Evolutionary conservation across 176 grass and related monocot genomes (phyloP).

Genomic region (Dendrocalamus sinicus): DNA sequence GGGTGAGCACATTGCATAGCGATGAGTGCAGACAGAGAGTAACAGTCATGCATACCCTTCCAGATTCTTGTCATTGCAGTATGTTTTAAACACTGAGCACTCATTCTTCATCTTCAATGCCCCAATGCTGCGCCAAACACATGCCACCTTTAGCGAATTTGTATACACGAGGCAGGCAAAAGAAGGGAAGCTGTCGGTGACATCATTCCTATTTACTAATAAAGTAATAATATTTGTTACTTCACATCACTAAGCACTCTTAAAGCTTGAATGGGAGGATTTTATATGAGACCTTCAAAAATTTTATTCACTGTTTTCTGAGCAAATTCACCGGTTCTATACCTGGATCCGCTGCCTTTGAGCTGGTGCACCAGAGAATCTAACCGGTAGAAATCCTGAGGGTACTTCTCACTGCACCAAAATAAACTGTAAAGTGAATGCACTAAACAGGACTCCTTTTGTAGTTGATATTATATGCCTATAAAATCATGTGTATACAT

Average conservation of each 20-base stretch:
- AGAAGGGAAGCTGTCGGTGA: background rate
- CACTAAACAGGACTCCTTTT: slow-evolving; percentile 21
- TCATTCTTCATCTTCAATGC: slow-evolving; percentile 72
- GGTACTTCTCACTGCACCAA: slow-evolving; percentile 61
- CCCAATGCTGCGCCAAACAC: slow-evolving; percentile 60
- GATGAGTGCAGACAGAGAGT: background rate
- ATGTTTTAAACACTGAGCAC: slow-evolving; percentile 57
- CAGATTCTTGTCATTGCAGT: slow-evolving; percentile 58
- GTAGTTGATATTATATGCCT: slow-evolving; percentile 11
- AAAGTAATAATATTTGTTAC: background rate
- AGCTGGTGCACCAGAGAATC: slow-evolving; percentile 66
- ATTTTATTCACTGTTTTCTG: background rate
- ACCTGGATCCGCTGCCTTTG: slow-evolving; percentile 75
- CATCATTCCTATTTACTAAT: slow-evolving; percentile 22
- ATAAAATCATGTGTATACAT: slow-evolving; percentile 9
- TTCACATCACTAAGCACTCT: slow-evolving; percentile 21
- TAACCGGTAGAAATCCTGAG: slow-evolving; percentile 64
- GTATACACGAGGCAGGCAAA: slow-evolving; percentile 1
- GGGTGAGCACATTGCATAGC: background rate
- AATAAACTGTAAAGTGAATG: slow-evolving; percentile 37
- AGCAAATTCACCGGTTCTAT: slow-evolving; percentile 38
- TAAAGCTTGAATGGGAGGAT: slow-evolving; percentile 17
- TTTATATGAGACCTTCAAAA: background rate
- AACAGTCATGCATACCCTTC: slow-evolving; percentile 47
- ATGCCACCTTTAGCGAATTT: slow-evolving; percentile 12